Evolutionary conservation across 257 asterid species (phyloP).

Genomic region (Penstemon barbatus): DNA sequence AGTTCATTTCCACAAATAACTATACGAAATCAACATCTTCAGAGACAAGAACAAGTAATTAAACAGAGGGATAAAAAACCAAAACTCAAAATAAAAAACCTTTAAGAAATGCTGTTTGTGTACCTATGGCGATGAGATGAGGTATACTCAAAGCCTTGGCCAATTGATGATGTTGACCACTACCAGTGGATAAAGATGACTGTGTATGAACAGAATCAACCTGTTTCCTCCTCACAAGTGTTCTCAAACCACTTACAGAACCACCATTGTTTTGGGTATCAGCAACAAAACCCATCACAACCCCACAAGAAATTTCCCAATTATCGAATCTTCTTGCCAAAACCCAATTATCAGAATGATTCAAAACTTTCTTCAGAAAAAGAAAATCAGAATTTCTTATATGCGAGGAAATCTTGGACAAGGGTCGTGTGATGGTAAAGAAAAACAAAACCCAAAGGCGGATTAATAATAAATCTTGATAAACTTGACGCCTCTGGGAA

Average conservation of each 20-base stretch:
- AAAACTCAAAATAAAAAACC: not conserved
- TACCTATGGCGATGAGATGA: constrained; percentile 77
- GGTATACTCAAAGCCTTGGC: constrained; percentile 75
- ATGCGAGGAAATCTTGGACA: constrained; percentile 28
- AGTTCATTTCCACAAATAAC: constrained; percentile 10
- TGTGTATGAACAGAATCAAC: constrained; percentile 66
- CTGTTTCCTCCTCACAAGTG: constrained; percentile 83
- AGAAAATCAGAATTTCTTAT: constrained; percentile 22
- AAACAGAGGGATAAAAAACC: constrained; percentile 8
- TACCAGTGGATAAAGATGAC: constrained; percentile 42
- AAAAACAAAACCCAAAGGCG: not conserved
- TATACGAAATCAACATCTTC: constrained; percentile 4
- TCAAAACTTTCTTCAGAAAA: not conserved
- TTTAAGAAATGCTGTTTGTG: not conserved
- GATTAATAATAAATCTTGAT: too few species aligned
- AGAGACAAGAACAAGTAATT: constrained; percentile 7
- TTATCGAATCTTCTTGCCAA: constrained; percentile 30
- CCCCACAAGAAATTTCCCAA: constrained; percentile 28
- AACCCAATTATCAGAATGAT: not conserved
- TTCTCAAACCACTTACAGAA: constrained; percentile 52
- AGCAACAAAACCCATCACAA: constrained; percentile 43
- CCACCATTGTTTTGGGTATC: constrained; percentile 40
- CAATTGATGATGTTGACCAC: constrained; percentile 48
- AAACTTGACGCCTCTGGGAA: too few species aligned
- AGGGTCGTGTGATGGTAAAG: constrained; percentile 22